Evolutionary conservation across 768 basidiomycete species (phyloP).

Genomic region (Mycena rosella): DNA sequence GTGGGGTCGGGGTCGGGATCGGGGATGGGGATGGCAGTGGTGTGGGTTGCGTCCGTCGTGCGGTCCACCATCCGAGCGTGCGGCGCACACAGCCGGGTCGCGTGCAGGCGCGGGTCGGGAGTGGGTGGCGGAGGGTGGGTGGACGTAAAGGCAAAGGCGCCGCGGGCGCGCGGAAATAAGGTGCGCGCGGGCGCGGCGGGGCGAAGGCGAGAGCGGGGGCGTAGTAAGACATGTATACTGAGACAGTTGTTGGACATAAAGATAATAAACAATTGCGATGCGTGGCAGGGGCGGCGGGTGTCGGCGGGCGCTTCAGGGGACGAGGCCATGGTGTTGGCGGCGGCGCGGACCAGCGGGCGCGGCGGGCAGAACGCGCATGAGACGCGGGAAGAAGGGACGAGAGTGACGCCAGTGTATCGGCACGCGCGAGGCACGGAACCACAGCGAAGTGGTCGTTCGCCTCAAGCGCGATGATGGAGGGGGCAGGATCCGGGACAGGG

Average conservation of each 20-base stretch:
- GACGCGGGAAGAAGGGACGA: slow-evolving; percentile 42
- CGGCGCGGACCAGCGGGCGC: slow-evolving; percentile 18
- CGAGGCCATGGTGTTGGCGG: slow-evolving; percentile 21
- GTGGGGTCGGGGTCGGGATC: slow-evolving; percentile 30
- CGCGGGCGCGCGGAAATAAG: slow-evolving; percentile 59
- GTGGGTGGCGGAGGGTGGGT: slow-evolving; percentile 38
- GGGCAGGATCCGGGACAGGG: slow-evolving; percentile 61
- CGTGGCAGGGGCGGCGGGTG: slow-evolving; percentile 41
- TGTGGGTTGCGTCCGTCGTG: slow-evolving; percentile 32
- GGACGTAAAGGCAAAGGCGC: slow-evolving; percentile 39
- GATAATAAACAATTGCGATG: slow-evolving; percentile 61
- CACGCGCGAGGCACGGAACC: slow-evolving; percentile 84
- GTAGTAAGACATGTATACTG: slow-evolving; percentile 44
- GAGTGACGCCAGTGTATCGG: slow-evolving; percentile 80
- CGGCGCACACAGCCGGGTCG: slow-evolving; percentile 42
- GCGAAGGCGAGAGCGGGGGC: slow-evolving; percentile 35
- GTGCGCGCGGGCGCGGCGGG: slow-evolving; percentile 48
- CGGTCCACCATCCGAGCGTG: slow-evolving; percentile 37
- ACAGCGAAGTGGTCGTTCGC: slow-evolving; percentile 87
- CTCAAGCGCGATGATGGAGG: slow-evolving; percentile 70
- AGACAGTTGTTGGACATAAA: slow-evolving; percentile 51
- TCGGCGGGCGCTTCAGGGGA: slow-evolving; percentile 10
- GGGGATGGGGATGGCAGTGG: slow-evolving; percentile 22
- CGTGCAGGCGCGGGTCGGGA: slow-evolving; percentile 30
- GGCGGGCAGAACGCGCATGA: slow-evolving; percentile 24